Evolutionary conservation across 129 eudicot species (phyloP), one percentile per base, ranked within the genome.

Genomic region (Ambrosia trifida): DNA sequence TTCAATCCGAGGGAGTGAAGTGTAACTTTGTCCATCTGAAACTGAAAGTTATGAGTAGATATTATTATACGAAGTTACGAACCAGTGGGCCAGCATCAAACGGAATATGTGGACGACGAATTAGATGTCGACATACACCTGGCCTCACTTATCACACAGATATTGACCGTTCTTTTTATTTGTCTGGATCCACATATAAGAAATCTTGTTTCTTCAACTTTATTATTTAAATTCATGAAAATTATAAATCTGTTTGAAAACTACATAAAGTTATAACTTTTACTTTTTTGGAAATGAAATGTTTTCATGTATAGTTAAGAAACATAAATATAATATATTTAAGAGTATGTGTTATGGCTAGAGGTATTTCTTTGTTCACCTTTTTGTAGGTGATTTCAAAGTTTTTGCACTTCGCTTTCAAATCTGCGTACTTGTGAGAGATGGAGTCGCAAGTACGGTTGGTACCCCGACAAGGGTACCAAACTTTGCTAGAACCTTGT

Each of bases 111-210:
- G 76, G 61, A 35, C 38, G 72, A 54, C 64, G 72, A 45, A 45
- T 78, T 58, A 31, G 43, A 43, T 59, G 43, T 59, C 65, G n/a
- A 59, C 43, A 59, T 31, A 6, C n/a, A 59, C 19, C 18, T 59
- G 65, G 83, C 76, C 57, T 17, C 70, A 72, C 85, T 83, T 75
- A 68, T 80, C 76, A 66, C n/a, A 40, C 24, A 69, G 79, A 83
- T 83, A 83, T 68, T 66, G 82, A 65, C 87, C 89, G 89, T 83
- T 83, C 91, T 52, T 74, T 88, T 18, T 12, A 62, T 50, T 50
- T 33, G n/a, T 30, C 30, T 76, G 64, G 80, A 59, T 43, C 85
- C 81, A 54, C 73, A 74, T 20, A 74, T 20, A 60, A 54, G 19
- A 28, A 60, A 17, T 17, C 63, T 24, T 28, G 12, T 57, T 53